These are phyloP conservation scores for Aureobasidium namibiae DNA, from an alignment of 2,329 filamentous ascomycete species.

Conservation along the genomic window DNA sequence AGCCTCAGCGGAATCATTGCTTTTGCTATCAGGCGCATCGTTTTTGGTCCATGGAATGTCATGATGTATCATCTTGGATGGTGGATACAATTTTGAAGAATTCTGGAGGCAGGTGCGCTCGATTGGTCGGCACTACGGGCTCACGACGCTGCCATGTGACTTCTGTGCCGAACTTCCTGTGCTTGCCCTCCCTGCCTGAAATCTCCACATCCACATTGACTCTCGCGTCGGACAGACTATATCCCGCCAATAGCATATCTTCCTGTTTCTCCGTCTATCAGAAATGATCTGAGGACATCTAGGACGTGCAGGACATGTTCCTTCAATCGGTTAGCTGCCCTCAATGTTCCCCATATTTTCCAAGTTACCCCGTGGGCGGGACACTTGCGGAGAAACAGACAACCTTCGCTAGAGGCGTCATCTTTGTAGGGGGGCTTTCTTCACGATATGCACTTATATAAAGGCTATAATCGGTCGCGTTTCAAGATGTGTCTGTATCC, in stretches of 20 bases:
- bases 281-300: too few species aligned
- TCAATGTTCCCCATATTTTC: neutral
- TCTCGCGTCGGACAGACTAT: neutral
- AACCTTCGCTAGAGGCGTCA: neutral
- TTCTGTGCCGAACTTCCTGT: neutral
- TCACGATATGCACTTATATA: neutral
- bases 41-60: neutral
- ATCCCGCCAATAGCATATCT: neutral
- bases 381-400: slow-evolving; percentile 9
- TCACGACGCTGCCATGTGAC: neutral
- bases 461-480: neutral
- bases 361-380: slow-evolving; percentile 3
- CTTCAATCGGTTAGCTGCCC: slow-evolving; percentile 6
- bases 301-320: neutral
- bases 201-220: slow-evolving; percentile 4
- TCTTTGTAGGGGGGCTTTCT: neutral
- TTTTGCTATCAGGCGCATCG: neutral
- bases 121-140: neutral
- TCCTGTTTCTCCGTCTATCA: neutral
- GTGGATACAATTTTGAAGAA: neutral
- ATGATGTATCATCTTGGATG: neutral
- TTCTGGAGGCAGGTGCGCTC: neutral
- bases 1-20: neutral
- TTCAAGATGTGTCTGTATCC: neutral
- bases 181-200: neutral